Conservation (phyloP, 352 stramenopile species). For the Globisporangium yorkense region DNA sequence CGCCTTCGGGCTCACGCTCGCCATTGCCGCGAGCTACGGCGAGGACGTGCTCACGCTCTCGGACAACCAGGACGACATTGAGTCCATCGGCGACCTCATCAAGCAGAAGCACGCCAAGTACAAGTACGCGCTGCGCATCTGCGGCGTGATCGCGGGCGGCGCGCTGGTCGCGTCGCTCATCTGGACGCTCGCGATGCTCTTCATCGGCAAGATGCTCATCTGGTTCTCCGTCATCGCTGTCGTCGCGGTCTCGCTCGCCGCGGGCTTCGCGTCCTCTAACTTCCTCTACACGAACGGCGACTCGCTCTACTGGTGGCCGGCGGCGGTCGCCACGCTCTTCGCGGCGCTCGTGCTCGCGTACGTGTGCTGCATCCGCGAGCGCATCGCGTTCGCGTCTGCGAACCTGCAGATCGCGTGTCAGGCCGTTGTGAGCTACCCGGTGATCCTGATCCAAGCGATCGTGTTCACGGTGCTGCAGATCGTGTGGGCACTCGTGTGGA, state of each 20-base stretch:
- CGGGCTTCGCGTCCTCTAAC: slow-evolving; percentile 28
- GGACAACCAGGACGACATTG: slow-evolving; percentile 8
- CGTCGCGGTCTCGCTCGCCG: slow-evolving; percentile 31
- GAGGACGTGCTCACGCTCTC: slow-evolving; percentile 20
- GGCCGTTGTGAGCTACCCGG: slow-evolving; percentile 67
- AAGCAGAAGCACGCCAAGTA: slow-evolving; percentile 48
- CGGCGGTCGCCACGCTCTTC: slow-evolving; percentile 33
- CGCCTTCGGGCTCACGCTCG: slow-evolving; percentile 19
- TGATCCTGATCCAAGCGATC: slow-evolving; percentile 64
- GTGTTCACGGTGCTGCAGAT: slow-evolving; percentile 68
- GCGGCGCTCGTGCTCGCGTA: slow-evolving; percentile 41
- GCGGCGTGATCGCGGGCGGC: slow-evolving; percentile 33
- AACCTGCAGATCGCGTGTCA: slow-evolving; percentile 78
- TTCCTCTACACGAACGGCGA: slow-evolving; percentile 37
- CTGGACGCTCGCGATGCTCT: slow-evolving; percentile 48
- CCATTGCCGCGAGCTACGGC: slow-evolving; percentile 20
- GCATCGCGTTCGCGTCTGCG: slow-evolving; percentile 69
- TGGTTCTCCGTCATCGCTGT: slow-evolving; percentile 43
- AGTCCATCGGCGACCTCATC: slow-evolving; percentile 15
- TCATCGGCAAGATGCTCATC: slow-evolving; percentile 58
- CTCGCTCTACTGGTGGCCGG: slow-evolving; percentile 43
- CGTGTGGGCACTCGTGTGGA: slow-evolving; percentile 74
- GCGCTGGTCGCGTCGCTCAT: slow-evolving; percentile 31
- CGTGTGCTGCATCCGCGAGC: slow-evolving; percentile 46
- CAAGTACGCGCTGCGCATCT: slow-evolving; percentile 49